Evolutionary conservation across 1,139 yeast species (phyloP), one percentile per base, ranked within the genome.

Genomic region (Suhomyces kunorum): DNA sequence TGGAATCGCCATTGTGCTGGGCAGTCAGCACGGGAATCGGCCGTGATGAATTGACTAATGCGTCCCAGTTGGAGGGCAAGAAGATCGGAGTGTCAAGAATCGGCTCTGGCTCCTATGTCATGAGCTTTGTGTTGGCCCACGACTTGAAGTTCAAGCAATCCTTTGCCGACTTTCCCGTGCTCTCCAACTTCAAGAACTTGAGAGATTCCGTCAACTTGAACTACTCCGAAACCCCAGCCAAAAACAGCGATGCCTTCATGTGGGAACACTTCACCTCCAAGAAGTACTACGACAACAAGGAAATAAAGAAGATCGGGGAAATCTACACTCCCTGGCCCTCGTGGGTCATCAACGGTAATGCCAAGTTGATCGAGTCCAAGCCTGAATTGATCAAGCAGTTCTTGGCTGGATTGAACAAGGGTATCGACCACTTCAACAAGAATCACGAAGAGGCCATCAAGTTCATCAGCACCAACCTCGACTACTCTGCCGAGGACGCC

Each of bases 281-380:
- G 57, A 81, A 78, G 59, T 89, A 87, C 65, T 87, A 86, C 58
- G 96, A 87, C 55, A 75, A 66, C 43, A 75, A 79, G 12, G 96
- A 88, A 54, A 82, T 89, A 64, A 87, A 85, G 61, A 72, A 78
- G 52, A 81, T 89, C 47, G 97, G 96, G 8, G 87, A 85, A 51
- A 87, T 89, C 40, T 86, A 85, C 62, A 89, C 97, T 0, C 97
- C 97, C 8, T 89, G 97, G 97, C 92, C 97, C 7, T 86, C 95
- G 1, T 89, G 96, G 96, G 90, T 87, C 13, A 71, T 88, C 36
- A 78, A 82, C 17, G 81, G 81, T 9, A 56, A 71, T 37, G 58
- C 58, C 36, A 55, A 69, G 4, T 66, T 68, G 18, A 58, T 66
- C 22, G 55, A 52, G 3, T 54, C 48, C 5, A 54, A 63, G 12